These are phyloP conservation scores for Colletotrichum agaves DNA, from an alignment of 2,329 filamentous ascomycete genomes.

Conservation along the genomic window DNA sequence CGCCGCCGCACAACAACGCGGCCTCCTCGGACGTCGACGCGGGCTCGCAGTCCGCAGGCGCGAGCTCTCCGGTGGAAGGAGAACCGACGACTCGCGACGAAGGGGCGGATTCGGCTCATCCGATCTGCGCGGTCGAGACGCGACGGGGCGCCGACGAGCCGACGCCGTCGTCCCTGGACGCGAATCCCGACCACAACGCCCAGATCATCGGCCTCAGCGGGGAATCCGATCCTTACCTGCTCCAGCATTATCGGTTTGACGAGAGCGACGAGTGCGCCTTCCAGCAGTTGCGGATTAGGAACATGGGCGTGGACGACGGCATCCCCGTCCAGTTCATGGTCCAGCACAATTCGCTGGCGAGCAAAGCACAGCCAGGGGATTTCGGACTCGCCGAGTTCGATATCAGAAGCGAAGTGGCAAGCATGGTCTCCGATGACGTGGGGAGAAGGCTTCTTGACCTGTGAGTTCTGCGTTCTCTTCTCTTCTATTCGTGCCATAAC, in stretches of 20 bases:
- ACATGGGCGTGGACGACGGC: constrained; percentile 21
- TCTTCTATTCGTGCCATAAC: no score
- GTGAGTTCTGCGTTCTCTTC: background rate
- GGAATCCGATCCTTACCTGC: constrained; percentile 27
- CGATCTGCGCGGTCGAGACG: background rate
- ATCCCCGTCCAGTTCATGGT: constrained; percentile 29
- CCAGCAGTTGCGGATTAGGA: constrained; percentile 25
- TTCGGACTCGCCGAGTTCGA: constrained; percentile 5
- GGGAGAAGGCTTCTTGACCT: constrained; percentile 18
- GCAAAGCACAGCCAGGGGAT: constrained; percentile 16
- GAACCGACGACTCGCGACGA: background rate
- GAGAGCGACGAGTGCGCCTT: constrained; percentile 24
- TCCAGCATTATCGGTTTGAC: constrained; percentile 22
- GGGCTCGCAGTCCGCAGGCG: background rate
- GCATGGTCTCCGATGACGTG: constrained; percentile 19
- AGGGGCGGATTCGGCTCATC: background rate
- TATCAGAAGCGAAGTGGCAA: background rate
- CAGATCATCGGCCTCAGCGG: constrained; percentile 30
- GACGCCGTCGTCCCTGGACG: background rate
- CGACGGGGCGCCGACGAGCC: background rate
- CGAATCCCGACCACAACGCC: constrained; percentile 13
- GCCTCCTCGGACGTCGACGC: background rate
- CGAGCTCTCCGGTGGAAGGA: constrained; percentile 5
- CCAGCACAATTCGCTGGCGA: constrained; percentile 22
- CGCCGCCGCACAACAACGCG: background rate